A percentile compares a stretch with the other conserved stretches of the same genome.
phyloP scores from a whole-genome alignment of 148 eudicot genomes.

The Heliosperma pusillum region DNA sequence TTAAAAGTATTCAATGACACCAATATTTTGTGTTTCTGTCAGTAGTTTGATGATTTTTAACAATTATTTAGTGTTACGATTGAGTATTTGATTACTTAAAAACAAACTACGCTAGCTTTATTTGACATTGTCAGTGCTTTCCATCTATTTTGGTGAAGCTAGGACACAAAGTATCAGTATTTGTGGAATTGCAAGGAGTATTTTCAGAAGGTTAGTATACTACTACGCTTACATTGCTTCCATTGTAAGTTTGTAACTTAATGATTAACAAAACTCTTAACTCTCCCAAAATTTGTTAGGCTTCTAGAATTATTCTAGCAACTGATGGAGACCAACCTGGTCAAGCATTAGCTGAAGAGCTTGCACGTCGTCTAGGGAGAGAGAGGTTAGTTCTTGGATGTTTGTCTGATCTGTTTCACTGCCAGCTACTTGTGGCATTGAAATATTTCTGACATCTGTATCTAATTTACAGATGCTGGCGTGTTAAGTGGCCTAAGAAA shows the following conservation, averaged over 20 bases:
- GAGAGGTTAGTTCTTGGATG: conserved; percentile 51
- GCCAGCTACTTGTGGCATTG: conserved; percentile 4
- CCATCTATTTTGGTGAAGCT: conserved; percentile 41
- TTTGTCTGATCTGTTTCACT: not conserved
- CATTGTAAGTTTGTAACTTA: not conserved
- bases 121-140: conserved; percentile 9
- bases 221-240: conserved; percentile 2
- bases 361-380: conserved; percentile 94
- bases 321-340: conserved; percentile 91
- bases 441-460: not conserved
- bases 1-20: not conserved
- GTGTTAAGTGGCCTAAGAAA: conserved; percentile 89
- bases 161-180: conserved; percentile 86
- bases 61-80: not conserved
- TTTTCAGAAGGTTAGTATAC: conserved; percentile 58
- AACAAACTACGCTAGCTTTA: not conserved
- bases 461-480: conserved; percentile 73
- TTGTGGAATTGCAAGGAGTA: conserved; percentile 88
- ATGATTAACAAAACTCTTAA: not conserved
- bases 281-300: conserved; percentile 38
- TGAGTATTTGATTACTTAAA: not conserved
- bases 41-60: not conserved
- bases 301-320: conserved; percentile 90
- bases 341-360: conserved; percentile 96
- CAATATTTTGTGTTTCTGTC: not conserved